phyloP scores from a whole-genome alignment of 225 moss, liverwort and hornwort genomes.

The Pseudoscleropodium purum region DNA sequence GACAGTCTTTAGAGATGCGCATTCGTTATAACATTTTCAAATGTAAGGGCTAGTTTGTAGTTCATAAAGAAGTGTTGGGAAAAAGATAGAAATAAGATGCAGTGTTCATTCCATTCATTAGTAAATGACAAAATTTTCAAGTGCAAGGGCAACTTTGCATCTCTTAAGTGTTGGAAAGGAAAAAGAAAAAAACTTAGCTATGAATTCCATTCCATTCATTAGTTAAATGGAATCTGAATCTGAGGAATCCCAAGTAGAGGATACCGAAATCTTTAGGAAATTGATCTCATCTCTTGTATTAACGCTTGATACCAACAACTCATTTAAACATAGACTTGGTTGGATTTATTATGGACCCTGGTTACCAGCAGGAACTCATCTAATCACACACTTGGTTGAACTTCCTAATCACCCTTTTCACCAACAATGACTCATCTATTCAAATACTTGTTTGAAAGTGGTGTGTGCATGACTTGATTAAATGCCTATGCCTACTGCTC shows the following conservation, averaged over 20 bases:
- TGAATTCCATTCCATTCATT: background rate
- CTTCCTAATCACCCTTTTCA: background rate
- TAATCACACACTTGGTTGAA: background rate
- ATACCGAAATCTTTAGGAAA: background rate
- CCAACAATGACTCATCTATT: background rate
- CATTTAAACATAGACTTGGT: too few relatives aligned
- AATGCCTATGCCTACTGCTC: background rate
- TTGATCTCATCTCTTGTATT: background rate
- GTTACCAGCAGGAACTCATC: background rate
- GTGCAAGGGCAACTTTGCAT: too few relatives aligned
- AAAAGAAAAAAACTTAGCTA: background rate
- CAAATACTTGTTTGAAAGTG: background rate
- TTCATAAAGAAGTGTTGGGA: background rate
- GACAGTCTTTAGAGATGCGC: background rate
- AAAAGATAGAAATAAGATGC: background rate
- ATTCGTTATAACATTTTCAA: background rate
- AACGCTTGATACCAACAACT: too few relatives aligned
- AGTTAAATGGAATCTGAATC: background rate
- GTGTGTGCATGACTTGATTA: background rate
- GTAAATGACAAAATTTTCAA: background rate
- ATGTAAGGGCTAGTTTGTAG: background rate
- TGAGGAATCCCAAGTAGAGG: background rate
- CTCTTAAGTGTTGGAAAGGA: background rate
- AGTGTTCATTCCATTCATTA: background rate
- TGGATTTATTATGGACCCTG: too few relatives aligned